Evolutionary conservation across 1,284 basidiomycete genomes (phyloP).

Genomic region (Marasmius tenuissimus): DNA sequence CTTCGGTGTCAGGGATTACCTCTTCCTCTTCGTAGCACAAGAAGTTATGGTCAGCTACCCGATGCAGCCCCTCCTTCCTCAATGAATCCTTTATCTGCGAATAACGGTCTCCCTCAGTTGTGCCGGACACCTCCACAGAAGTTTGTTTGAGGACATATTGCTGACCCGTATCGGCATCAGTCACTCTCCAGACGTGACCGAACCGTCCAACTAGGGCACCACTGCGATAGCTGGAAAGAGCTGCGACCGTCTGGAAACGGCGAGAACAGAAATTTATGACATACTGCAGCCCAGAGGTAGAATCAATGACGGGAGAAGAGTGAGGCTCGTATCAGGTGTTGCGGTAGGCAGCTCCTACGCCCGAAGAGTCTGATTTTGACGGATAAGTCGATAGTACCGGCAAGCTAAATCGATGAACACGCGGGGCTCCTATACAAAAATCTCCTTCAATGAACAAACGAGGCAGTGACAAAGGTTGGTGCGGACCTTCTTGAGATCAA

Average conservation of each 20-base stretch:
- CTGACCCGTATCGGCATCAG: neutral
- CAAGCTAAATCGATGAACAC: neutral
- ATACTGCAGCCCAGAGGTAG: neutral
- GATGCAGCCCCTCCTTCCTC: neutral
- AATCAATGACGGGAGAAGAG: neutral
- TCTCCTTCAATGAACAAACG: neutral
- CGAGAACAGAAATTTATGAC: neutral
- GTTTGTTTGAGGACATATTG: neutral
- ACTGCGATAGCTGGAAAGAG: neutral
- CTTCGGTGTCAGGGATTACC: neutral
- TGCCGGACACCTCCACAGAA: neutral
- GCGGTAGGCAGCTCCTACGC: neutral
- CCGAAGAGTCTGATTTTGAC: neutral
- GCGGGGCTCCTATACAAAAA: neutral
- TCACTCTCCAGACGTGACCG: neutral
- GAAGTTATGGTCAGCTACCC: neutral
- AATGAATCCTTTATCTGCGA: neutral
- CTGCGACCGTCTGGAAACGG: neutral
- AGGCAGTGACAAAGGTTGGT: neutral
- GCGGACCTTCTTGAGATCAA: neutral
- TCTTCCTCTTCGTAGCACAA: neutral
- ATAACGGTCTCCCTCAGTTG: neutral
- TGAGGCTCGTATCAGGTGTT: neutral
- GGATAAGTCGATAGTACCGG: neutral
- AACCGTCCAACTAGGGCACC: neutral